Conservation (phyloP, 1,284 basidiomycete genomes). For the Hemileccinum hortonii region DNA sequence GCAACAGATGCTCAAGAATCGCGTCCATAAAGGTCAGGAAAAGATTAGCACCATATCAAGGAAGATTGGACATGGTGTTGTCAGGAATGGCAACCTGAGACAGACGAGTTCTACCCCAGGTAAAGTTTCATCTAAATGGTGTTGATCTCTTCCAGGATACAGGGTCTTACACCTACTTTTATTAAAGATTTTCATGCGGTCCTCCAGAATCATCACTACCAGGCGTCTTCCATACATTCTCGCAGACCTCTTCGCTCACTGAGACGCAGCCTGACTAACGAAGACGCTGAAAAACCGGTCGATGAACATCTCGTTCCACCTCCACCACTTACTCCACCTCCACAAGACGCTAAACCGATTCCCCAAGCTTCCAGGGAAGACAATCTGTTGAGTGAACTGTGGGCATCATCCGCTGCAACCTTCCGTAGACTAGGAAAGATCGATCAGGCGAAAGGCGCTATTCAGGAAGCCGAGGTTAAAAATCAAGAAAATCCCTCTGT, state of each 20-base stretch:
- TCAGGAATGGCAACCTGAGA: constrained; percentile 52
- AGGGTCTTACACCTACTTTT: constrained; percentile 3
- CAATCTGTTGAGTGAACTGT: constrained; percentile 79
- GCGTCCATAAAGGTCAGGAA: constrained; percentile 68
- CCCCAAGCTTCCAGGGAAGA: constrained; percentile 61
- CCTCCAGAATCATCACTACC: constrained; percentile 61
- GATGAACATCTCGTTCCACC: constrained; percentile 44
- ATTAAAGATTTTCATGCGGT: constrained; percentile 61
- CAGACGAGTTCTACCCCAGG: constrained; percentile 66
- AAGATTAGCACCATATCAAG: constrained; percentile 74
- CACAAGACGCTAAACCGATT: constrained; percentile 36
- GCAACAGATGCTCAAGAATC: constrained; percentile 68
- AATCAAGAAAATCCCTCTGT: constrained; percentile 87
- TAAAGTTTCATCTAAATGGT: constrained; percentile 27
- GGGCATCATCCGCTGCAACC: constrained; percentile 92
- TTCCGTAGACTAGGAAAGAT: constrained; percentile 88
- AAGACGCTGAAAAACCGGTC: constrained; percentile 36
- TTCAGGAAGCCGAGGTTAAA: constrained; percentile 92
- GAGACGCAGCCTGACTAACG: constrained; percentile 35
- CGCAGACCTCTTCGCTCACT: constrained; percentile 59
- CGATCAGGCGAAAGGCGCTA: constrained; percentile 86
- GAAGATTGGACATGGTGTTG: constrained; percentile 71
- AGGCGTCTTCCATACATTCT: constrained; percentile 86
- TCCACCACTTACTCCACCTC: constrained; percentile 36
- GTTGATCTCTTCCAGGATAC: too few species aligned